Conservation (phyloP, 768 basidiomycete genomes). For the Amanita molliuscula region DNA sequence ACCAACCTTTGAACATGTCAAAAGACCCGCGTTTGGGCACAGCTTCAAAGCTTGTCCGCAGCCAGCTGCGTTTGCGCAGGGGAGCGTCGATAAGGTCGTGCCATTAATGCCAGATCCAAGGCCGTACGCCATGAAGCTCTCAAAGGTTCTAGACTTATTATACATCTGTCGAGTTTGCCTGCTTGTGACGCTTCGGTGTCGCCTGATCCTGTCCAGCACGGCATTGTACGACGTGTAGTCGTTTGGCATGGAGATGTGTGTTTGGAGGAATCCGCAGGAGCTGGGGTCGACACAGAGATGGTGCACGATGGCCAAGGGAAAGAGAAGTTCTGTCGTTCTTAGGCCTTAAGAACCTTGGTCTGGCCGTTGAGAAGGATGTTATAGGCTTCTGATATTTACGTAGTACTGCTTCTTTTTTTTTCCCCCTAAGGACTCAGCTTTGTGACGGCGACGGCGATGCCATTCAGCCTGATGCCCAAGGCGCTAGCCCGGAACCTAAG, state of each 20-base stretch:
- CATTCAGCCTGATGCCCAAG: background rate
- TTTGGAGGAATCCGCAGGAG: background rate
- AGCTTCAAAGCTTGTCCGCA: slow-evolving; percentile 2
- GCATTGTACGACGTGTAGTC: background rate
- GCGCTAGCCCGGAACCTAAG: background rate
- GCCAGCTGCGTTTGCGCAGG: slow-evolving; percentile 13
- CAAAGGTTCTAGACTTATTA: slow-evolving; percentile 12
- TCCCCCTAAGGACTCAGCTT: background rate
- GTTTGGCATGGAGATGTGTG: background rate
- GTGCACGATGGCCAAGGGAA: background rate
- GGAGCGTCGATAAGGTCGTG: slow-evolving; percentile 11
- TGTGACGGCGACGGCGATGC: background rate
- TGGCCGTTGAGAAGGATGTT: background rate
- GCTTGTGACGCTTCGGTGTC: slow-evolving; percentile 3
- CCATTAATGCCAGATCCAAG: slow-evolving; percentile 17
- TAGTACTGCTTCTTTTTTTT: background rate
- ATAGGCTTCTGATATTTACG: background rate
- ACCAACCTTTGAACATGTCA: slow-evolving; percentile 20
- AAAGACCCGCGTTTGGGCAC: slow-evolving; percentile 13
- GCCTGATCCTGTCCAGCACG: slow-evolving; percentile 4
- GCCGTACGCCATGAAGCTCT: slow-evolving; percentile 19
- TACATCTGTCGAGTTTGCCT: background rate
- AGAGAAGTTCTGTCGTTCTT: background rate
- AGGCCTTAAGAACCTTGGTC: slow-evolving; percentile 1
- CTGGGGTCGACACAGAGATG: background rate